Conservation (phyloP, 192 early-diverging fungal genomes). For the Entrophospora sp. region DNA sequence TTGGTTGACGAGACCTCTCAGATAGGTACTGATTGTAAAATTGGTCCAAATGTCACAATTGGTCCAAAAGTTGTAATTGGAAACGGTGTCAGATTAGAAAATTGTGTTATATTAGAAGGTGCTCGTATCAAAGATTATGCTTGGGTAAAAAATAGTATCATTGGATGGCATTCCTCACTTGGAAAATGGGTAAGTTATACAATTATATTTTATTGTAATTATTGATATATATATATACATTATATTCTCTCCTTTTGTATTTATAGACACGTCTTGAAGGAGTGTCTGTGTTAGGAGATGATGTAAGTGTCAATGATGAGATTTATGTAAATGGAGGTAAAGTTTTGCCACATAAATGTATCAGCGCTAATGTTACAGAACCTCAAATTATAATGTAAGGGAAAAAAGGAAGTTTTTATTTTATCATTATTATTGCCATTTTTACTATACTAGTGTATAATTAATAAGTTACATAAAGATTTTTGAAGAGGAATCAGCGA, state of each 20-base stretch:
- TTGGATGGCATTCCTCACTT: constrained; percentile 93
- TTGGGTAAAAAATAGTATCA: constrained; percentile 81
- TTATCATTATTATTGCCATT: too few relatives aligned
- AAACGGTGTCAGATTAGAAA: constrained; percentile 85
- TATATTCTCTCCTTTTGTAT: too few relatives aligned
- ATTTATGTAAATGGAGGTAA: constrained; percentile 92
- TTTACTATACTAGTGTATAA: too few relatives aligned
- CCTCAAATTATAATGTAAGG: constrained; percentile 95
- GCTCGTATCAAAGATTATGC: constrained; percentile 79
- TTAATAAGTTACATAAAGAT: too few relatives aligned
- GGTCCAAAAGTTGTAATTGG: constrained; percentile 86
- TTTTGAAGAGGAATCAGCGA: too few relatives aligned
- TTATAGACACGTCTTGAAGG: constrained; percentile 76
- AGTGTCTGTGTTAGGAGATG: constrained; percentile 88
- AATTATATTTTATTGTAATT: neutral
- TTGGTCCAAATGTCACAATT: constrained; percentile 95
- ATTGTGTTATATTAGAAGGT: constrained; percentile 80
- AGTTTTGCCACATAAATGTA: constrained; percentile 94
- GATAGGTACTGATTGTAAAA: constrained; percentile 91
- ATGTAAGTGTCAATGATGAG: constrained; percentile 90
- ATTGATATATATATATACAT: neutral
- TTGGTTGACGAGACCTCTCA: constrained; percentile 81
- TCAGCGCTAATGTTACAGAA: constrained; percentile 78
- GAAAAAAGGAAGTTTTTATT: too few relatives aligned
- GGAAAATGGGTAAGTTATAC: constrained; percentile 72